Conservation (phyloP, 192 early-diverging fungal species). For the Radiomyces spectabilis region DNA sequence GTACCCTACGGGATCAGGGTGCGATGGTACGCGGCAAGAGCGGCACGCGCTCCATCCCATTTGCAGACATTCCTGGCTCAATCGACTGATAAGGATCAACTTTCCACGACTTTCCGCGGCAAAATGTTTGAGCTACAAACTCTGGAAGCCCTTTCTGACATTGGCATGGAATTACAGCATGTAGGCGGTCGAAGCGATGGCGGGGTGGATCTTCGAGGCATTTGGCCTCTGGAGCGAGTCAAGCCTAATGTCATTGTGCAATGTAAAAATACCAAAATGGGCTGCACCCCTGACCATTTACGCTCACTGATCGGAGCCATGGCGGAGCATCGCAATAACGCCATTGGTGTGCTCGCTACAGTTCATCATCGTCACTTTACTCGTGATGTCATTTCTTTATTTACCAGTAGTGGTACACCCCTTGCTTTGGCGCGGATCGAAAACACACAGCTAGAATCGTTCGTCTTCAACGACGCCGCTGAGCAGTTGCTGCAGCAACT, state of each 20-base stretch:
- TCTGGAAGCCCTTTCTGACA: background rate
- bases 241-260: background rate
- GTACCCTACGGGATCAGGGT: no score
- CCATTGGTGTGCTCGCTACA: background rate
- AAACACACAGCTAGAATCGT: background rate
- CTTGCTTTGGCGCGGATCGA: background rate
- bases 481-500: background rate
- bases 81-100: no score
- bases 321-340: background rate
- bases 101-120: no score
- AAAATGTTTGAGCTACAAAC: background rate
- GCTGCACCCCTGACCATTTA: background rate
- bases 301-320: background rate
- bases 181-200: background rate
- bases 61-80: no score
- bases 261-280: conserved; percentile 1
- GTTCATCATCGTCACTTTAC: background rate
- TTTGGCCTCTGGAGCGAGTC: background rate
- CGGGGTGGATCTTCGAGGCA: background rate
- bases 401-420: background rate
- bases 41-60: no score
- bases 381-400: background rate
- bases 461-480: background rate
- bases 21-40: no score
- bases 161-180: conserved; percentile 1